These are phyloP conservation scores for Sugiyamaella xylanicola DNA, from an alignment of 1,139 yeast genomes.

Conservation along the genomic window DNA sequence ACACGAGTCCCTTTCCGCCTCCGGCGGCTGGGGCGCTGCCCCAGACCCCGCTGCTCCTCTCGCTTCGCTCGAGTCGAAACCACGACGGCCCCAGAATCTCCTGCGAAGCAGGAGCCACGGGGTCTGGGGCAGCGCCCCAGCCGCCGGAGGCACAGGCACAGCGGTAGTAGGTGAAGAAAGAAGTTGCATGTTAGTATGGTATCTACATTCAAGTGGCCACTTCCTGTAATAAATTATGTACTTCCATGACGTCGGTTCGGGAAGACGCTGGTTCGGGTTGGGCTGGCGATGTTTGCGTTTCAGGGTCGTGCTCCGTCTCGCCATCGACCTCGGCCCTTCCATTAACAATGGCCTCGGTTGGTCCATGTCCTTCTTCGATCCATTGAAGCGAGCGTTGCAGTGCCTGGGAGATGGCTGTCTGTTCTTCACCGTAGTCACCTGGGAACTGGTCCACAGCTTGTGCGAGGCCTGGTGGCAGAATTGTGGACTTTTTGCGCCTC, in stretches of 20 bases:
- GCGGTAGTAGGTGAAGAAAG: neutral
- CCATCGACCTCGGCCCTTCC: neutral
- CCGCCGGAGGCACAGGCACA: neutral
- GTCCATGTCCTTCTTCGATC: constrained; percentile 11
- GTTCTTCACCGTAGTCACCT: constrained; percentile 37
- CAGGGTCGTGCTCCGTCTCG: neutral
- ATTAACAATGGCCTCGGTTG: no score
- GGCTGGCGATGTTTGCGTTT: neutral
- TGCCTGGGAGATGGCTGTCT: constrained; percentile 30
- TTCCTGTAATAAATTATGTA: constrained; percentile 18
- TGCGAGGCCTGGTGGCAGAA: constrained; percentile 3
- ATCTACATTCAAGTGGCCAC: constrained; percentile 2
- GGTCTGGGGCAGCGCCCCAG: neutral
- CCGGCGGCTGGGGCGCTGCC: no score
- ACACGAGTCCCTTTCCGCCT: no score
- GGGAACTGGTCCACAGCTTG: constrained; percentile 15
- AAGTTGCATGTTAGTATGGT: neutral
- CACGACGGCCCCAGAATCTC: no score
- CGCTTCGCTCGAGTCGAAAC: constrained; percentile 6
- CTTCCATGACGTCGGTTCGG: constrained; percentile 17
- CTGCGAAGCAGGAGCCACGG: neutral
- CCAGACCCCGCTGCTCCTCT: neutral
- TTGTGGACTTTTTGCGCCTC: constrained; percentile 6
- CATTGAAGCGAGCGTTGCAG: constrained; percentile 34
- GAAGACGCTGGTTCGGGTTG: neutral